These are phyloP conservation scores for Entomortierella lignicola DNA, from an alignment of 192 early-diverging fungal genomes.

Conservation along the genomic window DNA sequence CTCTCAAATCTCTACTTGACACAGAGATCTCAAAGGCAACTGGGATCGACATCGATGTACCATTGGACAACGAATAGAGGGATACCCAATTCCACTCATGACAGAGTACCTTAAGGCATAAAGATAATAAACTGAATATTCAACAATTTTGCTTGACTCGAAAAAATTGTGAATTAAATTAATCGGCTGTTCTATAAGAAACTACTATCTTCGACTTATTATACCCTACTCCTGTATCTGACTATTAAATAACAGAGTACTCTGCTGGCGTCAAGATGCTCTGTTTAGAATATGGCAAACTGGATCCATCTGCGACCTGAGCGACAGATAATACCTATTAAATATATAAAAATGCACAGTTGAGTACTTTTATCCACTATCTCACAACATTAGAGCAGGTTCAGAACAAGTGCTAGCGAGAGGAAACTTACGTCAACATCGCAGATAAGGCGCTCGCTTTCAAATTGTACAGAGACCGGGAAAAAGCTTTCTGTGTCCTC, in stretches of 20 bases:
- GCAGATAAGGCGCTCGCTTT: constrained; percentile 76
- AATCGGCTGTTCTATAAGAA: no score
- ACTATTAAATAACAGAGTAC: constrained; percentile 80
- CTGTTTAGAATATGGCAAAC: constrained; percentile 79
- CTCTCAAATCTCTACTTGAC: constrained; percentile 74
- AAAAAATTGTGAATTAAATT: background rate
- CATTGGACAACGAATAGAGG: constrained; percentile 36
- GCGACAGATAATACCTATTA: constrained; percentile 66
- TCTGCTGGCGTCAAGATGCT: constrained; percentile 79
- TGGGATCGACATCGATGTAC: constrained; percentile 56
- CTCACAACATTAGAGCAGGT: no score
- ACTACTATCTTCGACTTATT: background rate
- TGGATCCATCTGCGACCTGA: constrained; percentile 64
- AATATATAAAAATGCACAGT: no score
- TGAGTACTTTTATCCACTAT: no score
- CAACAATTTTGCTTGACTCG: background rate
- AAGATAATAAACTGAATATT: background rate
- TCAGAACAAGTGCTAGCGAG: constrained; percentile 4
- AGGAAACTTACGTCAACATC: constrained; percentile 71
- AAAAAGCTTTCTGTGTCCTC: constrained; percentile 86
- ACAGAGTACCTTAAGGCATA: no score
- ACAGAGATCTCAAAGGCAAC: constrained; percentile 72
- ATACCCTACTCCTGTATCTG: background rate
- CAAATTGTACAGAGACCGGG: constrained; percentile 87
- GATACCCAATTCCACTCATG: no score